A percentile compares a stretch with the other conserved stretches of the same genome.
Evolutionary conservation across 2,329 filamentous ascomycete genomes (phyloP).

Genomic region (Pyrenochaeta sp.): DNA sequence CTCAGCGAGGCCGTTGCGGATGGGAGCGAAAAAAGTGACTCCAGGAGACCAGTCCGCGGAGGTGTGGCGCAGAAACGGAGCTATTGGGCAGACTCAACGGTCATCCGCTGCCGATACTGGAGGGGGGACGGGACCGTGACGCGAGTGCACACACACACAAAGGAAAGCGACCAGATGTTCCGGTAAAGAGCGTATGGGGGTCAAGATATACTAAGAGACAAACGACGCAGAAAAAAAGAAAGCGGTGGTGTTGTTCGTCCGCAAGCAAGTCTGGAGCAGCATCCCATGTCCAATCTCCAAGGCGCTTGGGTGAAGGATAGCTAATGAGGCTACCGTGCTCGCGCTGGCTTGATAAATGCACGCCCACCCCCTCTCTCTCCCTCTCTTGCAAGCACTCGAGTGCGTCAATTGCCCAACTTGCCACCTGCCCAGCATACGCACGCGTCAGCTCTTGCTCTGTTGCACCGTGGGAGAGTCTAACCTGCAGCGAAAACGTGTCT

Average conservation of each 20-base stretch:
- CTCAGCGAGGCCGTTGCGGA: background rate
- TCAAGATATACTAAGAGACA: background rate
- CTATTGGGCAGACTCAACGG: background rate
- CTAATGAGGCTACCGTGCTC: conserved; percentile 6
- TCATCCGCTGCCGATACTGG: background rate
- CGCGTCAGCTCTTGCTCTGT: conserved; percentile 4
- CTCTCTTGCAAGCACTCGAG: background rate
- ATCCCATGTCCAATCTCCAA: conserved; percentile 18
- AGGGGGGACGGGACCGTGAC: background rate
- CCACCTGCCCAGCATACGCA: background rate
- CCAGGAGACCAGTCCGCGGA: conserved; percentile 3
- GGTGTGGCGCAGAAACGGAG: conserved; percentile 16
- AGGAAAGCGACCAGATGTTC: conserved; percentile 3
- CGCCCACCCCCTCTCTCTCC: too few species aligned
- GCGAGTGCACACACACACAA: background rate
- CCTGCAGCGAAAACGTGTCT: conserved; percentile 1
- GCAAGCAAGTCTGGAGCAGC: conserved; percentile 5
- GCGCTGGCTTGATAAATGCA: background rate
- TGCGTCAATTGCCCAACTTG: conserved; percentile 6
- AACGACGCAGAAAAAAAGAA: conserved; percentile 8
- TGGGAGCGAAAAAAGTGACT: background rate
- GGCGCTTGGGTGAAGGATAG: conserved; percentile 11
- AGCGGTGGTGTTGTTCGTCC: conserved; percentile 18
- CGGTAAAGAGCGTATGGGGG: conserved; percentile 3
- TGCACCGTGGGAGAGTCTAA: background rate